phyloP scores from a whole-genome alignment of 2,329 filamentous ascomycete genomes.

The Fusarium sterilihyphosum region DNA sequence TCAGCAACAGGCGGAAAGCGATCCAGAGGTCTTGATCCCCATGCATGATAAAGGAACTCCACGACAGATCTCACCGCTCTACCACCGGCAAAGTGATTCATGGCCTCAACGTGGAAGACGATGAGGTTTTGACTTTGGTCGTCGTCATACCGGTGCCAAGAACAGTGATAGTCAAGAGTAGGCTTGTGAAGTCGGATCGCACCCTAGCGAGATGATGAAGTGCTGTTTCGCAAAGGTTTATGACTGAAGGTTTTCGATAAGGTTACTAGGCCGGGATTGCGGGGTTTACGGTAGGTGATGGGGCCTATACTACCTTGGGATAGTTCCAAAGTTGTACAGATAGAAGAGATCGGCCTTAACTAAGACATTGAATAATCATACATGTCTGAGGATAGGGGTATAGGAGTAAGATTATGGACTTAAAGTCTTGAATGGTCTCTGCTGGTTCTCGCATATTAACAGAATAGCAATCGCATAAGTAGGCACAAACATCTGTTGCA shows the following conservation, averaged over 20 bases:
- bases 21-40: neutral
- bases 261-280: neutral
- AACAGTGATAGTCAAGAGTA: neutral
- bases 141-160: neutral
- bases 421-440: neutral
- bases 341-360: neutral
- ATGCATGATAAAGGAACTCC: neutral
- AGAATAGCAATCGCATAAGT: neutral
- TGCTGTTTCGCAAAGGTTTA: neutral
- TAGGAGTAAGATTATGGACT: neutral
- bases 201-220: neutral
- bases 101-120: neutral
- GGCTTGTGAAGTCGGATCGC: neutral
- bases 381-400: too few species aligned
- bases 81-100: neutral
- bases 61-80: neutral
- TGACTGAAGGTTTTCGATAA: neutral
- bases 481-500: neutral
- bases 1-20: neutral
- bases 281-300: neutral
- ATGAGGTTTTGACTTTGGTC: neutral
- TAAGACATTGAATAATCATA: neutral
- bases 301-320: neutral
- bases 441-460: neutral
- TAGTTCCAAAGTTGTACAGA: neutral